Conservation (phyloP, 129 eudicot species). For the Chrysanthemum makinoi region DNA sequence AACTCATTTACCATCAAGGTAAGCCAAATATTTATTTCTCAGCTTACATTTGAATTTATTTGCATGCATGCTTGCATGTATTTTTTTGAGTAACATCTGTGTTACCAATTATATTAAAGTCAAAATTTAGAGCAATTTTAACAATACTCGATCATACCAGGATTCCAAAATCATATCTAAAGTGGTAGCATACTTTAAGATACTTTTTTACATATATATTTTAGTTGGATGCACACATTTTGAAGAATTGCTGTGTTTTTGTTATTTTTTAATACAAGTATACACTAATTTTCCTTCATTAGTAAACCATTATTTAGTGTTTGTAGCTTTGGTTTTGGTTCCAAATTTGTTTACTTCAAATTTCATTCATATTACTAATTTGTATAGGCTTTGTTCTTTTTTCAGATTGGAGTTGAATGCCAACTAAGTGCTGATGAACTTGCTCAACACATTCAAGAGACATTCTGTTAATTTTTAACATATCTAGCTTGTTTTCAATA, state of each 20-base stretch:
- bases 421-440: conserved; percentile 86
- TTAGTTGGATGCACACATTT: too few relatives aligned
- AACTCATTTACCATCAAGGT: conserved; percentile 91
- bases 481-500: background rate
- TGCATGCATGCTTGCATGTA: conserved; percentile 24
- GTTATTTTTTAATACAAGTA: too few relatives aligned
- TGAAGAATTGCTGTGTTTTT: too few relatives aligned
- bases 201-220: too few relatives aligned
- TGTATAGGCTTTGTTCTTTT: conserved; percentile 1
- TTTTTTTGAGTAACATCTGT: background rate
- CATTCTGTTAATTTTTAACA: conserved; percentile 50
- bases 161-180: background rate
- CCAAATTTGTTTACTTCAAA: background rate
- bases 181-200: too few relatives aligned
- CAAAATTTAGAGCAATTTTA: too few relatives aligned
- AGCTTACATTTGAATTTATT: background rate
- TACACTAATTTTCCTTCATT: too few relatives aligned
- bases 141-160: background rate
- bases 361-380: background rate
- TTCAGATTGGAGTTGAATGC: conserved; percentile 93
- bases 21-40: background rate
- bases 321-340: background rate
- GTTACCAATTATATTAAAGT: background rate
- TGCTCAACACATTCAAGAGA: conserved; percentile 84
- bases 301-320: background rate